Percentiles rank a stretch among this genome's conserved stretches.
Evolutionary conservation across 2,329 filamentous ascomycete genomes (phyloP).

Genomic region (Nemania sp.): DNA sequence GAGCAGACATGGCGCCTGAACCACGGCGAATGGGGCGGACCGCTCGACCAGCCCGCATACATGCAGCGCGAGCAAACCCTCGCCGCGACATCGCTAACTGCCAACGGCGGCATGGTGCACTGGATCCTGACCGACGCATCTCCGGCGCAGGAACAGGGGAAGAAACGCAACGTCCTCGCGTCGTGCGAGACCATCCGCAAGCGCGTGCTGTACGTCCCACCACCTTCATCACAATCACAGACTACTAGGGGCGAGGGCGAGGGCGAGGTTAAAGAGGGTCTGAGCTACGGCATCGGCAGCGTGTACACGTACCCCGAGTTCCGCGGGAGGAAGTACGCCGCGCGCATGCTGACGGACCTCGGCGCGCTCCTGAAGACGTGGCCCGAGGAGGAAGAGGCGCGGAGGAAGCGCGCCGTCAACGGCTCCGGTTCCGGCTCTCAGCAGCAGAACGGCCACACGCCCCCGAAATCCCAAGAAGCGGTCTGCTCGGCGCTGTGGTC

Average conservation of each 20-base stretch:
- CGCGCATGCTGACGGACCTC: conserved; percentile 78
- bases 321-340: conserved; percentile 80
- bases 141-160: background rate
- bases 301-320: conserved; percentile 79
- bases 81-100: conserved; percentile 67
- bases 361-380: conserved; percentile 57
- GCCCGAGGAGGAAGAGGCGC: conserved; percentile 47
- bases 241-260: conserved; percentile 38
- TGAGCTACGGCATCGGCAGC: conserved; percentile 80
- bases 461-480: conserved; percentile 44
- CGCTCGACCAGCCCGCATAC: conserved; percentile 67
- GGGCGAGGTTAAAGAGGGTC: conserved; percentile 62
- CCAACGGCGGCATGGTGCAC: conserved; percentile 68
- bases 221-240: conserved; percentile 16
- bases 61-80: conserved; percentile 70
- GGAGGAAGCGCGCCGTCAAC: background rate
- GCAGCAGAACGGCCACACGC: no score
- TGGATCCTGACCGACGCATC: conserved; percentile 69
- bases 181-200: conserved; percentile 75
- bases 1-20: conserved; percentile 66
- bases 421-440: background rate
- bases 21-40: conserved; percentile 68
- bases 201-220: conserved; percentile 59
- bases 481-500: conserved; percentile 86
- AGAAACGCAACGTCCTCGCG: conserved; percentile 66